Percentiles rank a stretch among this genome's conserved stretches.
These are phyloP conservation scores for Apiospora kogelbergensis DNA, from an alignment of 2,329 filamentous ascomycete species.

Conservation along the genomic window DNA sequence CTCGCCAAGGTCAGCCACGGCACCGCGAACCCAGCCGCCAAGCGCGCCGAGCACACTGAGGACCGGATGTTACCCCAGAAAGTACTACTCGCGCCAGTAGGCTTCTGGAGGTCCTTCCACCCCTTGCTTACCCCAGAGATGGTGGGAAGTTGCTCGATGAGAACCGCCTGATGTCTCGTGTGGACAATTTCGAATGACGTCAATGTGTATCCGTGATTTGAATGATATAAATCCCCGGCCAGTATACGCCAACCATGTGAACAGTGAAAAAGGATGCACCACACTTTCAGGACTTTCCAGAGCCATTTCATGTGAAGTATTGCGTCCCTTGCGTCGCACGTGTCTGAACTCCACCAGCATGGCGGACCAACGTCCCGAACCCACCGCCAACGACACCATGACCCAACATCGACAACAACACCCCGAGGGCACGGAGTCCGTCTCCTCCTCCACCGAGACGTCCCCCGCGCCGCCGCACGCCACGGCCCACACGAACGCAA, in stretches of 20 bases:
- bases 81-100: background rate
- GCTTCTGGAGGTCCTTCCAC: background rate
- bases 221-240: background rate
- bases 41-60: background rate
- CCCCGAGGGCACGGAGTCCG: background rate
- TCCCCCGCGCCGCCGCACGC: background rate
- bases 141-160: background rate
- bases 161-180: background rate
- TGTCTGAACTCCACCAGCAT: background rate
- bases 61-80: background rate
- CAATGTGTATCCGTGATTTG: background rate
- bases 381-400: background rate
- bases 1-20: background rate
- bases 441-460: background rate
- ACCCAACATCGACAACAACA: background rate
- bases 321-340: background rate
- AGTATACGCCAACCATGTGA: no score
- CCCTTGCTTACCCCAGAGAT: background rate
- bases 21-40: background rate
- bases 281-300: background rate
- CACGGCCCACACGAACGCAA: background rate
- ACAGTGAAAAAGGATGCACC: background rate
- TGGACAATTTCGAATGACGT: background rate
- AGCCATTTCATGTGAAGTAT: background rate
- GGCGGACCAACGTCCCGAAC: background rate